phyloP scores from a whole-genome alignment of 139 green algal species.

The Chlamydomonas schloesseri region DNA sequence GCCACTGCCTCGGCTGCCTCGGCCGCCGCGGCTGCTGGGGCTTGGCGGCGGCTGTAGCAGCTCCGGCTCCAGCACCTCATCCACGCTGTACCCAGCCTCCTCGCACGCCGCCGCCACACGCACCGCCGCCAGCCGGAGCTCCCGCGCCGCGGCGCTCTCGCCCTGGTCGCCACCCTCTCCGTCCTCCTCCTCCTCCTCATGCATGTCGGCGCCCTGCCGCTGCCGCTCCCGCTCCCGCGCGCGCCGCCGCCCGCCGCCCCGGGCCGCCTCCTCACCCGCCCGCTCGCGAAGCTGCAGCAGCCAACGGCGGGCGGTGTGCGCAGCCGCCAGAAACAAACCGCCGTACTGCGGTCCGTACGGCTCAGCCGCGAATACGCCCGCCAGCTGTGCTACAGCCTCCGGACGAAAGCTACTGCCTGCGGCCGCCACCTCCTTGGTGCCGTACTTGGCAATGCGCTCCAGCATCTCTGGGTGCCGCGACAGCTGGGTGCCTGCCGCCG shows the following conservation, averaged over 20 bases:
- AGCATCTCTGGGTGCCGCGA: conserved; percentile 2
- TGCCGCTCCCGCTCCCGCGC: background rate
- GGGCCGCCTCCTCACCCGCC: background rate
- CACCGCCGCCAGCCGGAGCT: background rate
- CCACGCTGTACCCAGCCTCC: conserved; percentile 13
- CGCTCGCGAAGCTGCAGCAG: background rate
- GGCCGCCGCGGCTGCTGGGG: too few relatives aligned
- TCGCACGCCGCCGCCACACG: conserved; percentile 13
- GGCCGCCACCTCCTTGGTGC: background rate
- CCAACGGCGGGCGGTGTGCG: conserved; percentile 1
- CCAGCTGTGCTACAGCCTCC: background rate
- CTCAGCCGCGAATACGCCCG: conserved; percentile 2
- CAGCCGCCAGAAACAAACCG: conserved; percentile 34
- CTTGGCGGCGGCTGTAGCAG: too few relatives aligned
- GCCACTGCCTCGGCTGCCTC: too few relatives aligned
- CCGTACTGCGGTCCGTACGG: conserved; percentile 25
- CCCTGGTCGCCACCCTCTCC: background rate
- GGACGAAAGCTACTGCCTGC: background rate
- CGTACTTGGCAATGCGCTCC: conserved; percentile 18
- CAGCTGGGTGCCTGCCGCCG: background rate
- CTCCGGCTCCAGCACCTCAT: background rate
- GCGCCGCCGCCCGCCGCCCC: background rate
- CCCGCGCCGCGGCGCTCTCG: background rate
- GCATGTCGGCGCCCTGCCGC: too few relatives aligned
- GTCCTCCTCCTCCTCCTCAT: background rate